Conservation (phyloP, 768 basidiomycete genomes). For the Kwoniella botswanensis region DNA sequence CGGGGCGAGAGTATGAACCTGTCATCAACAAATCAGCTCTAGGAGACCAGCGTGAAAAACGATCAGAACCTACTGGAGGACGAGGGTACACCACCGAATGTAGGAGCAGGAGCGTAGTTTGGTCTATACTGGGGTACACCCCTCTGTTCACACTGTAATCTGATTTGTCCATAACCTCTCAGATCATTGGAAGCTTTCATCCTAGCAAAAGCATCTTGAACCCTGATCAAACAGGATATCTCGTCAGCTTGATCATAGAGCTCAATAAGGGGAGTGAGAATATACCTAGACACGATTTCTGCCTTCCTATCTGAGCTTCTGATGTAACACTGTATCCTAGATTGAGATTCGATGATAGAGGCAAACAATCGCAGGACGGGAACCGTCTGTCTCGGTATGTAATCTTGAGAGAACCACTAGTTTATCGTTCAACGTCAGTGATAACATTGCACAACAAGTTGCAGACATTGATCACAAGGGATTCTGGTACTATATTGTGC, state of each 20-base stretch:
- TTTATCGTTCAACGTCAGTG: neutral
- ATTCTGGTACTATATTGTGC: too few relatives aligned
- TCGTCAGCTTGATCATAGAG: constrained; percentile 1
- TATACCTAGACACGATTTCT: constrained; percentile 37
- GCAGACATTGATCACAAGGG: too few relatives aligned
- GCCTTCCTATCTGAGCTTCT: constrained; percentile 39
- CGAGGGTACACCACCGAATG: constrained; percentile 39
- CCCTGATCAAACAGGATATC: constrained; percentile 12
- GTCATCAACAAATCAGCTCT: constrained; percentile 3
- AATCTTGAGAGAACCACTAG: constrained; percentile 44
- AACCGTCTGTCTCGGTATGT: constrained; percentile 41
- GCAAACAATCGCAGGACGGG: constrained; percentile 30
- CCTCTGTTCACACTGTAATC: constrained; percentile 34
- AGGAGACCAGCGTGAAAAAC: too few relatives aligned
- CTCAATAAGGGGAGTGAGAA: neutral
- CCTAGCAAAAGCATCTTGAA: constrained; percentile 30
- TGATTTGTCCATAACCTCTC: constrained; percentile 18
- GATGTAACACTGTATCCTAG: constrained; percentile 16
- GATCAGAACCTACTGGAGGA: constrained; percentile 11
- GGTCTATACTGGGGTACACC: constrained; percentile 21
- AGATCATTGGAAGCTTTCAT: constrained; percentile 30
- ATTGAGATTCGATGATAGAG: constrained; percentile 10
- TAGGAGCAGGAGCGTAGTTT: constrained; percentile 30
- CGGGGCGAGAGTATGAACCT: constrained; percentile 7
- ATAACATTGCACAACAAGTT: neutral